A percentile compares a stretch with the other conserved stretches of the same genome.
Evolutionary conservation across 2,329 filamentous ascomycete genomes (phyloP).

Genomic region (Aspergillus proliferans): DNA sequence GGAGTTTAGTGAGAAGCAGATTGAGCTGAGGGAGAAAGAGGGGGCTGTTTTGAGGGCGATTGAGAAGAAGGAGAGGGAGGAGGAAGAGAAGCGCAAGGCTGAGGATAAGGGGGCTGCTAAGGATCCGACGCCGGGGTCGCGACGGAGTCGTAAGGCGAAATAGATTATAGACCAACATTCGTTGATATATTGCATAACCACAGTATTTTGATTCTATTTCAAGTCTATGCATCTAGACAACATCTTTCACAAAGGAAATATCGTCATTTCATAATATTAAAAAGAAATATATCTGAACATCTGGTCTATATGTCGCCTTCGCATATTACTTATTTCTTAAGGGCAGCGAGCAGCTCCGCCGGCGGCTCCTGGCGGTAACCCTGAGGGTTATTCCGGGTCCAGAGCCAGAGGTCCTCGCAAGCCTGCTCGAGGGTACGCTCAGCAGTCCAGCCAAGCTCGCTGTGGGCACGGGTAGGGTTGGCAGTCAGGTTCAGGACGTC

Average conservation of each 20-base stretch:
- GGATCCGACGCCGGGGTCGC: slow-evolving; percentile 31
- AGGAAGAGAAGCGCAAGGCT: slow-evolving; percentile 16
- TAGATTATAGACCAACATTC: neutral
- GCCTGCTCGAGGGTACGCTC: slow-evolving; percentile 85
- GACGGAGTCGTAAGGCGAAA: slow-evolving; percentile 32
- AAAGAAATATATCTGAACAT: neutral
- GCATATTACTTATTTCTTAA: slow-evolving; percentile 29
- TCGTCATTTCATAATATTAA: slow-evolving; percentile 27
- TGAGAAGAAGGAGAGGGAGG: slow-evolving; percentile 48
- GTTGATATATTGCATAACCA: no score
- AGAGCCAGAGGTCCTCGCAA: slow-evolving; percentile 90
- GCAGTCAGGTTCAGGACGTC: slow-evolving; percentile 94
- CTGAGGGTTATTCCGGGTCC: slow-evolving; percentile 94
- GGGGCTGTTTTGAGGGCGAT: slow-evolving; percentile 58
- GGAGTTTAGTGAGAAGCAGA: slow-evolving; percentile 79
- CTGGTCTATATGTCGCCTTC: neutral
- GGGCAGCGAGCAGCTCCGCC: slow-evolving; percentile 62
- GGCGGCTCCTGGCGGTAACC: slow-evolving; percentile 93
- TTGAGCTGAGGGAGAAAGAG: slow-evolving; percentile 75
- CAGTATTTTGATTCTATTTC: no score
- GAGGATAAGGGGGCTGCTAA: slow-evolving; percentile 14
- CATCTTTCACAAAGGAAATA: slow-evolving; percentile 25
- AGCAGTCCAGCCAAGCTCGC: slow-evolving; percentile 88
- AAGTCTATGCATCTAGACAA: no score
- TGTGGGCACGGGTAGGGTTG: slow-evolving; percentile 78